Evolutionary conservation across 2,329 filamentous ascomycete genomes (phyloP), one percentile per base, ranked within the genome.

Genomic region (Aspergillus caelatus): DNA sequence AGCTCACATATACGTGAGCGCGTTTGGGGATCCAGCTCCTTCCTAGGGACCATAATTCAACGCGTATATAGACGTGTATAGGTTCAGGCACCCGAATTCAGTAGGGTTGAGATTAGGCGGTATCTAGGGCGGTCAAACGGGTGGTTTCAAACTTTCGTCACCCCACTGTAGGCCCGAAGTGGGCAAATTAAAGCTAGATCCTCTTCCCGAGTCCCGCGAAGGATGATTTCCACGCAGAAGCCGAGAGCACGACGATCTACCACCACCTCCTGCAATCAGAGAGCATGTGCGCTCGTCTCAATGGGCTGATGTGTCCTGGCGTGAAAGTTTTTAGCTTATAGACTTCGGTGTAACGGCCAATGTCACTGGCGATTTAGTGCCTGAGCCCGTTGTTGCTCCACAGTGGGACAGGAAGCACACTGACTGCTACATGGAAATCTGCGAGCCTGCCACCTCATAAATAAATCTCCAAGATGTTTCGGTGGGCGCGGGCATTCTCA

Each of bases 381-480:
- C 48, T 55, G 58, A 60, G 52, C 58, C 43, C 28, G 39, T 48
- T n/a, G 26, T 30, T 36, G 65, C 65, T 66, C 62, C 65, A 65
- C 65, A 56, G 63, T 52, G 63, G 65, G 63, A 67, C 58, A 30
- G 34, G 32, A 43, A 34, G 34, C 53, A 34, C 52, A 48, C 52
- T 30, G 16, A 61, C 36, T 59, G 23, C 58, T 43, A 46, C 58
- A 32, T 60, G 58, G 23, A 60, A 28, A 46, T 45, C 28, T 30
- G 58, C 58, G 48, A 66, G 52, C 54, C 56, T 61, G 36, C 57
- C 53, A 36, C 23, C 59, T 45, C 53, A 52, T 61, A 62, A 54
- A 63, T 62, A 62, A 56, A 46, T 53, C 11, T 53, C 48, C 65
- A 71, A 57, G 21, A 78, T 78, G 76, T 76, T 71, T 65, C 70